These are phyloP conservation scores for Yamadazyma sp. DNA, from an alignment of 1,139 yeast genomes.

Conservation along the genomic window DNA sequence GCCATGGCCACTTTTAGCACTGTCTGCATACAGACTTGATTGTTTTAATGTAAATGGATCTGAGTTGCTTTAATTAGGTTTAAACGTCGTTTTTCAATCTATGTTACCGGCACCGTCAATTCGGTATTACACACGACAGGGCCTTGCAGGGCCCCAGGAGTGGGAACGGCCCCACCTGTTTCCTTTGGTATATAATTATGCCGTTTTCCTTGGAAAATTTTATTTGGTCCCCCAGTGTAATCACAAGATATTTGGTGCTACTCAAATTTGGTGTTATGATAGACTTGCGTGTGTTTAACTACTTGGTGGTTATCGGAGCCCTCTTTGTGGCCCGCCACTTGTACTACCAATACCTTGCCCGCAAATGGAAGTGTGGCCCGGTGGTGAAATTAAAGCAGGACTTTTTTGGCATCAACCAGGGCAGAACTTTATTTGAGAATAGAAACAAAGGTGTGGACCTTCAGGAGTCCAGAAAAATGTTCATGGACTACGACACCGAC, in stretches of 20 bases:
- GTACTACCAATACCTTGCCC: conserved; percentile 7
- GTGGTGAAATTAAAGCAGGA: conserved; percentile 12
- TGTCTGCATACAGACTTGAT: background rate
- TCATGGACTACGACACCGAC: conserved; percentile 12
- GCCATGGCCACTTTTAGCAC: background rate
- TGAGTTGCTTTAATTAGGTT: no score
- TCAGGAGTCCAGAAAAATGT: conserved; percentile 12
- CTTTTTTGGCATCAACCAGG: conserved; percentile 13
- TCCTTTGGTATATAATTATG: no score
- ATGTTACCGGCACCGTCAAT: no score
- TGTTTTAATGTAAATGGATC: no score
- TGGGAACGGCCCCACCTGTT: no score
- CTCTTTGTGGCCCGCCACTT: conserved; percentile 4
- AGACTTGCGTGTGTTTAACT: background rate
- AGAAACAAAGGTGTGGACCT: conserved; percentile 16
- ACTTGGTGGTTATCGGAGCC: background rate
- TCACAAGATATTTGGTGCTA: no score
- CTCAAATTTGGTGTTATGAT: no score
- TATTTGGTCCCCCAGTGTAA: no score
- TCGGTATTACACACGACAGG: no score
- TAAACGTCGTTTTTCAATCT: no score
- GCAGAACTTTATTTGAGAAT: conserved; percentile 12
- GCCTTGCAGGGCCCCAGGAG: no score
- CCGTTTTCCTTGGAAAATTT: no score
- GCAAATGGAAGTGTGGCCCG: conserved; percentile 13